Evolutionary conservation across 2,329 filamentous ascomycete species (phyloP).

Genomic region (Aspergillus flavus): DNA sequence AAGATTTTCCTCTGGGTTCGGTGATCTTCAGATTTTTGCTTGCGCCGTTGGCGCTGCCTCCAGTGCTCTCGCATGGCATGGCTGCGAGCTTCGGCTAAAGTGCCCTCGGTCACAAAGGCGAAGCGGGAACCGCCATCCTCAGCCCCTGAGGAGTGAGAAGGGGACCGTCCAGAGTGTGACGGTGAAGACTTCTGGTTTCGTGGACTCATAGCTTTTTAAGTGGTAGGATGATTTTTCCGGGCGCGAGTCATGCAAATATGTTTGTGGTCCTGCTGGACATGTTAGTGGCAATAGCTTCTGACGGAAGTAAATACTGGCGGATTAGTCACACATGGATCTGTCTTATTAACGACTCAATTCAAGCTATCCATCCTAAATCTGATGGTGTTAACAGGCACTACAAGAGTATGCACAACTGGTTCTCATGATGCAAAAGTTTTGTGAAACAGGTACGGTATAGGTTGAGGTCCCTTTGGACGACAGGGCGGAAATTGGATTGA

Average conservation of each 20-base stretch:
- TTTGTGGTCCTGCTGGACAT: neutral
- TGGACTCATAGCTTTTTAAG: neutral
- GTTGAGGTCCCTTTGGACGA: neutral
- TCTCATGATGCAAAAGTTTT: neutral
- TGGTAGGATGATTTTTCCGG: neutral
- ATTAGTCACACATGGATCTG: neutral
- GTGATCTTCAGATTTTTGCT: conserved; percentile 14
- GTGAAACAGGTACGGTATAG: neutral
- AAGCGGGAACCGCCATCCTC: conserved; percentile 17
- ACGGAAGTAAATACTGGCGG: neutral
- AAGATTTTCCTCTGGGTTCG: neutral
- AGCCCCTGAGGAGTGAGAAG: neutral
- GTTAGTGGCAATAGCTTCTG: neutral
- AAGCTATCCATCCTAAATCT: neutral
- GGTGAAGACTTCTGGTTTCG: neutral
- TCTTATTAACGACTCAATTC: neutral
- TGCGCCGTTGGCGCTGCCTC: conserved; percentile 30
- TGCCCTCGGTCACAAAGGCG: conserved; percentile 25
- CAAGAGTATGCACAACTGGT: neutral
- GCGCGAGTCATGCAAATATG: neutral
- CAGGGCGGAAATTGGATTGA: neutral
- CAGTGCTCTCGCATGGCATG: conserved; percentile 44
- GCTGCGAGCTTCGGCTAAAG: conserved; percentile 29
- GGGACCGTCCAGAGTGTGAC: neutral
- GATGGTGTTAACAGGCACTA: neutral